Evolutionary conservation across 192 early-diverging fungal genomes (phyloP).

Genomic region (Linnemannia zychae): DNA sequence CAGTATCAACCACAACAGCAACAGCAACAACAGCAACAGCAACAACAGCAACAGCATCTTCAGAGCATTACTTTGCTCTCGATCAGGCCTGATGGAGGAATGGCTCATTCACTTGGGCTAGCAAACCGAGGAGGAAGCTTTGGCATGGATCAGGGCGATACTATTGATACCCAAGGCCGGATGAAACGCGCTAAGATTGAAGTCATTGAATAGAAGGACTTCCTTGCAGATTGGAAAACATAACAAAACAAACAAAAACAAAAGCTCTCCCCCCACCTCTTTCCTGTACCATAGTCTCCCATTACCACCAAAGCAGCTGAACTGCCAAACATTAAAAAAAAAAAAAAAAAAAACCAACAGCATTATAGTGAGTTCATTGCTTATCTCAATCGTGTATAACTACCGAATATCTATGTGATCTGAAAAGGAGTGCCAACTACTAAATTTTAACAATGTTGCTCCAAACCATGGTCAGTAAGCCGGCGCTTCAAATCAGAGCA

Average conservation of each 20-base stretch:
- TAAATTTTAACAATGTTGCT: too few relatives aligned
- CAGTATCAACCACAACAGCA: constrained; percentile 26
- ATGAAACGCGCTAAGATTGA: constrained; percentile 33
- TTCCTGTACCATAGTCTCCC: neutral
- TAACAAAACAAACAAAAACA: neutral
- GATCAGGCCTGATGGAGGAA: constrained; percentile 27
- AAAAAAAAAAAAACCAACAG: too few relatives aligned
- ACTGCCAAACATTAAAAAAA: too few relatives aligned
- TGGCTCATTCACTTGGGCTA: constrained; percentile 30
- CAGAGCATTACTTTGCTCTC: constrained; percentile 34
- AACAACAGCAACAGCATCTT: neutral
- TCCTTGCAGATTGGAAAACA: neutral
- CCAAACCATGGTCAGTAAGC: too few relatives aligned
- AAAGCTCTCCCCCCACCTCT: neutral
- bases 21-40: constrained; percentile 5
- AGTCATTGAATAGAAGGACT: constrained; percentile 23
- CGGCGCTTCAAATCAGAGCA: too few relatives aligned
- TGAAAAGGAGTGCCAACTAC: too few relatives aligned
- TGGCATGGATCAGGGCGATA: constrained; percentile 11
- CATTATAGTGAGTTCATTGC: too few relatives aligned
- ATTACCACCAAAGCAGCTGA: too few relatives aligned
- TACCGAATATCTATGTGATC: too few relatives aligned
- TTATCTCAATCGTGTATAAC: too few relatives aligned
- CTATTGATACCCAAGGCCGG: constrained; percentile 33
- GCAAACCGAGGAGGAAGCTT: constrained; percentile 20